Base-by-base conservation (phyloP, 257 asterid genomes). In the Vinca minor region DNA sequence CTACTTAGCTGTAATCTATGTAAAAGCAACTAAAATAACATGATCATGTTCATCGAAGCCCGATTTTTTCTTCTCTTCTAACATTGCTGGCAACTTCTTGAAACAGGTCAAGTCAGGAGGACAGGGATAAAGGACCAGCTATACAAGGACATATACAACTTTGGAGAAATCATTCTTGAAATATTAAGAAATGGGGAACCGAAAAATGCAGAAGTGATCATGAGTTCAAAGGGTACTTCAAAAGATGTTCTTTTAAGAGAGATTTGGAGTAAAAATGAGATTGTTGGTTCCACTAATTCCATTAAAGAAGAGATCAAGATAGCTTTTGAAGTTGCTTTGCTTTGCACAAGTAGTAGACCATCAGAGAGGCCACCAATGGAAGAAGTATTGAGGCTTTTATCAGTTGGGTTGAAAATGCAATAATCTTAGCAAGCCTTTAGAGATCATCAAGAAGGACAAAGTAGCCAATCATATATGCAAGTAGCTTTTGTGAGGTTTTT, bases 101-200 rank as follows among this genome's bases (percentile, higher is more conserved):
- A 18, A 45, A 65, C 96, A 89, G 97, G 89, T 63, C 86, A 71
- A 59, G 70, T 75, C 28, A 45, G 53, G 32, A 64, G 75, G n/a
- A n/a, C n/a, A 59, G 67, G 85, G 11, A 65, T 68, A 65, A 74
- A 69, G 59, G 94, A 83, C 34, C 95, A 89, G 66, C 76, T 93
- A 42, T 67, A 80, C 65, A 77, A 62, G 82, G 99, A 93, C 62
- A 76, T 85, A 31, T 70, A 79, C 83, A 76, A 69, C 67, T 89
- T 89, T 28, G 99, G 99, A 25, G 84, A 82, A 45, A 63, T 93
- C 44, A 71, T 87, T 59, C 67, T 93, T 63, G 85, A 85, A 73
- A 69, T 84, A 53, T 71, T 91, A 48, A 82, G 88, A 11, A 79
- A 85, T 9, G 95, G 96, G 1, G 71, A 76, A 63, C 47, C 70